Base-by-base conservation (phyloP, 345 rosid genomes). In the Pistacia integerrima region DNA sequence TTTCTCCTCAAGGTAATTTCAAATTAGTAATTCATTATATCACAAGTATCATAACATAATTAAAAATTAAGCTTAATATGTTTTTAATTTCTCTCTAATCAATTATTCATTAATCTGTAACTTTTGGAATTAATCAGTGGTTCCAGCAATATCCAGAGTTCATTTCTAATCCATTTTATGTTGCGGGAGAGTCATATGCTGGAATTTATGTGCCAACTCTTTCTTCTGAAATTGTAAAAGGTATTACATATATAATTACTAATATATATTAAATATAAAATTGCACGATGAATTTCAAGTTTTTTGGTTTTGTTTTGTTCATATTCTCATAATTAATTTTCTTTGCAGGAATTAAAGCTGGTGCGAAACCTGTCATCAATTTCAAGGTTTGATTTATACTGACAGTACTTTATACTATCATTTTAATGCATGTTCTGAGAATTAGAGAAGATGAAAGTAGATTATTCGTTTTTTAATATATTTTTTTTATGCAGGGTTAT, bases 1-100 rank as follows among this genome's bases (percentile, higher is more conserved):
- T 90, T 90, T 70, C 85, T 90, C 38, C 89, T 90, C 63, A 75
- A 86, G 90, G 93, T 86, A 78, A 67, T 38, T 56, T 36, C 8
- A 11, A 71, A 35, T 30, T 3, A 51, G 17, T 11, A 28, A 17
- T 28, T 28, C 16, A 52, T 54, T 54, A 22, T 22, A 22, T 22
- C 22, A 22, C 22, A 22, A 22, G 22, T 38, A 5, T 41, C 46
- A 5, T 41, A 41, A 41, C 5, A 41, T 41, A 41, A 41, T 5
- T 41, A 7, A 5, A 41, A 41, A 41, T 41, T 41, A 41, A 41
- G 46, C 46, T 41, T 41, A 7, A 41, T 41, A 41, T 41, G 7
- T 41, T 38, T 38, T 38, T 38, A 38, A 41, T 5, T 41, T 5
- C 8, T 6, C 8, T 41, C 8, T 41, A 30, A 30, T 30, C 33